A percentile compares a stretch with the other conserved stretches of the same genome.
Evolutionary conservation across 805 yeast species (phyloP).

Genomic region (Ascoidea rubescens): DNA sequence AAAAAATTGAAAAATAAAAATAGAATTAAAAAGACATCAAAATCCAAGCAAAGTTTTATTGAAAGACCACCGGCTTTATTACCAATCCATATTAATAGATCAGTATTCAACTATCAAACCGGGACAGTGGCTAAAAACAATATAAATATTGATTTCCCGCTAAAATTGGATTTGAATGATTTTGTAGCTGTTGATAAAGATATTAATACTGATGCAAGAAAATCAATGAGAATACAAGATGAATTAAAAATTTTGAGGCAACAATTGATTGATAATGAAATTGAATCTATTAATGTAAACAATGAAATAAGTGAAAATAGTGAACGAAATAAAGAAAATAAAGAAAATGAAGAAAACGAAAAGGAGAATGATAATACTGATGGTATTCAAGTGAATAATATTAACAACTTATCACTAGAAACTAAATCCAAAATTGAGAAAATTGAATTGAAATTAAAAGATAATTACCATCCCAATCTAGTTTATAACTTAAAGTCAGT

Average conservation of each 20-base stretch:
- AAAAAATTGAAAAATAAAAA: conserved; percentile 60
- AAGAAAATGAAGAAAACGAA: conserved; percentile 8
- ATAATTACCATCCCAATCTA: conserved; percentile 14
- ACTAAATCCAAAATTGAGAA: conserved; percentile 14
- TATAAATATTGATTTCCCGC: conserved; percentile 68
- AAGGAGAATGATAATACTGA: background rate
- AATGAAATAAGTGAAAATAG: conserved; percentile 8
- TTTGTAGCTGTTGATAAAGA: conserved; percentile 59
- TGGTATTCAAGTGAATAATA: background rate
- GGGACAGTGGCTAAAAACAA: conserved; percentile 76
- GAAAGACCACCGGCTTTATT: conserved; percentile 74
- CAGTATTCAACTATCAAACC: conserved; percentile 81
- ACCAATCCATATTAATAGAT: conserved; percentile 80
- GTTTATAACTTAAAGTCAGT: conserved; percentile 70
- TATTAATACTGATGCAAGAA: conserved; percentile 68
- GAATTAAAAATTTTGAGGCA: conserved; percentile 12
- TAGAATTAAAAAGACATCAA: conserved; percentile 60
- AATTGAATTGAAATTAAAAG: conserved; percentile 20
- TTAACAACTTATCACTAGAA: conserved; percentile 1
- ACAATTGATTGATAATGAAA: conserved; percentile 3
- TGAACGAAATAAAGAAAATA: conserved; percentile 10
- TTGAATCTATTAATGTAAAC: conserved; percentile 7
- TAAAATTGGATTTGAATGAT: conserved; percentile 48
- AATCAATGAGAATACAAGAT: conserved; percentile 51
- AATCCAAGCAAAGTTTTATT: conserved; percentile 71